phyloP scores from a whole-genome alignment of 768 basidiomycete species.

The Stropharia rugosoannulata region DNA sequence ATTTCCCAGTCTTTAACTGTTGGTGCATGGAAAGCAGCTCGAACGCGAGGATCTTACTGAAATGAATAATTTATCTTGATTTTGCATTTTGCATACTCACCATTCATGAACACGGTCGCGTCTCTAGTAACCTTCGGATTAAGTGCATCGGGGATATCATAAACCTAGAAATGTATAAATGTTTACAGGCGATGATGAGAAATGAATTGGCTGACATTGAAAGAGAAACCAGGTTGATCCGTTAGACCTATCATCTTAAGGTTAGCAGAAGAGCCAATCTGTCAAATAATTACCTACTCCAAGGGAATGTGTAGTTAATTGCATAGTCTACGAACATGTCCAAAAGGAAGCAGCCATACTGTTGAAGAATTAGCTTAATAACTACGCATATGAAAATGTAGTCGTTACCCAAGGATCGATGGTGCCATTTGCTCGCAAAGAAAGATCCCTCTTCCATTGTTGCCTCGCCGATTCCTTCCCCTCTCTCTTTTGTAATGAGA shows the following conservation, averaged over 20 bases:
- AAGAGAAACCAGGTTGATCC: constrained; percentile 31
- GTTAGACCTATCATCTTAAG: constrained; percentile 19
- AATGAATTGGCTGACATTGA: constrained; percentile 30
- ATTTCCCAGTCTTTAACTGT: constrained; percentile 49
- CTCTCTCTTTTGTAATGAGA: constrained; percentile 10
- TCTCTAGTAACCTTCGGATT: constrained; percentile 50
- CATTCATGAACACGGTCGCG: constrained; percentile 59
- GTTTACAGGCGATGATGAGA: neutral
- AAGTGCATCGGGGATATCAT: constrained; percentile 57
- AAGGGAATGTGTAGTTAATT: constrained; percentile 68
- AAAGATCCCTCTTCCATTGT: constrained; percentile 48
- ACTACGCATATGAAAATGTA: neutral
- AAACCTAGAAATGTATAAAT: constrained; percentile 32
- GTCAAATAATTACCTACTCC: constrained; percentile 36
- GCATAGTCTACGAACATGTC: constrained; percentile 73
- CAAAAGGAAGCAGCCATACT: constrained; percentile 66
- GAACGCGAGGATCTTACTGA: constrained; percentile 47
- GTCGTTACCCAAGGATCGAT: constrained; percentile 52
- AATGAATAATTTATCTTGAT: neutral
- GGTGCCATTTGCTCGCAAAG: constrained; percentile 48
- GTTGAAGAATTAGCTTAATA: neutral
- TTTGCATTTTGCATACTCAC: constrained; percentile 29
- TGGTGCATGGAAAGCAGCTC: constrained; percentile 67
- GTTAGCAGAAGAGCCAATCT: neutral
- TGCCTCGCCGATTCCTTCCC: constrained; percentile 19